These are phyloP conservation scores for Zygosaccharomyces pseudobailii DNA, from an alignment of 1,139 yeast species.

Conservation along the genomic window DNA sequence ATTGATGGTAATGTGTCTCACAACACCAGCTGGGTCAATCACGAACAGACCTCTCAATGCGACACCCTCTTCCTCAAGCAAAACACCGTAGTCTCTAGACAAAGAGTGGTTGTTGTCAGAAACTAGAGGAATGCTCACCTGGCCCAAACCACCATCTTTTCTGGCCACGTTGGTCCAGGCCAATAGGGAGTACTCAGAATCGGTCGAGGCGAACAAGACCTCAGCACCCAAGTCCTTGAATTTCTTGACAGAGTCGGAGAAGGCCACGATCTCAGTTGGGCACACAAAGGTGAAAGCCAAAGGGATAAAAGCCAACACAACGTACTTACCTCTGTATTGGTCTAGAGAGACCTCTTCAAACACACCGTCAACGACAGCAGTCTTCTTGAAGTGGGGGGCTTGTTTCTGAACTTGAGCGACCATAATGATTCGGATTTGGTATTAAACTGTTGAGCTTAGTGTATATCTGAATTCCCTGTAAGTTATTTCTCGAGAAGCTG, in stretches of 20 bases:
- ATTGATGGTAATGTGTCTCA: constrained; percentile 96
- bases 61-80: constrained; percentile 91
- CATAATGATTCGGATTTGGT: constrained; percentile 42
- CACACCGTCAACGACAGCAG: constrained; percentile 93
- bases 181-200: constrained; percentile 92
- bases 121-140: constrained; percentile 85
- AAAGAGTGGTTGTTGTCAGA: constrained; percentile 97
- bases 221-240: constrained; percentile 84
- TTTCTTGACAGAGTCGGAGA: constrained; percentile 89
- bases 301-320: constrained; percentile 92
- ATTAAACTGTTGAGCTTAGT: constrained; percentile 1
- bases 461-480: not conserved
- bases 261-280: constrained; percentile 98
- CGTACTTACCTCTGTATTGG: constrained; percentile 97
- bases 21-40: constrained; percentile 90
- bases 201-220: constrained; percentile 94
- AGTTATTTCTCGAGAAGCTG: not conserved
- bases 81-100: constrained; percentile 94
- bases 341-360: constrained; percentile 93
- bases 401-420: constrained; percentile 88
- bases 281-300: constrained; percentile 98
- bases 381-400: constrained; percentile 93
- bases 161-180: constrained; percentile 98
- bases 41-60: constrained; percentile 97
- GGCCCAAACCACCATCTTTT: constrained; percentile 98